A percentile compares a stretch with the other conserved stretches of the same genome.
Evolutionary conservation across 2,329 filamentous ascomycete genomes (phyloP).

Genomic region (Neopestalotiopsis sp.): DNA sequence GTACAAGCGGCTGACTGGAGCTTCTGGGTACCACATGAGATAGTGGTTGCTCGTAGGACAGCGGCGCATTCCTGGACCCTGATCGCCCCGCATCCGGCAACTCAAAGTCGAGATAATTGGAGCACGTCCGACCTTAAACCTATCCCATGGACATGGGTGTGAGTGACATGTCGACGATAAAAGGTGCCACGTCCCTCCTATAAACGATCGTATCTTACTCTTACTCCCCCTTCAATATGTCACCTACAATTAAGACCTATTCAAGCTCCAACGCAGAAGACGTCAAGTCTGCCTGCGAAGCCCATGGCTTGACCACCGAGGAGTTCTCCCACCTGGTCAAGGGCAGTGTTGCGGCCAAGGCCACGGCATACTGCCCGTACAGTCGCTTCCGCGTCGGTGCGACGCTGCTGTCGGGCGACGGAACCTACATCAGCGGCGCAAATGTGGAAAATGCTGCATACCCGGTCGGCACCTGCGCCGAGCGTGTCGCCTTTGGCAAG

Average conservation of each 20-base stretch:
- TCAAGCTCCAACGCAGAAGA: conserved; percentile 33
- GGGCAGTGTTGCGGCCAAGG: conserved; percentile 74
- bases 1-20: not conserved
- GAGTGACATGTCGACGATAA: conserved; percentile 1
- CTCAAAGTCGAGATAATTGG: conserved; percentile 7
- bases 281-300: conserved; percentile 41
- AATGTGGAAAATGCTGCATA: conserved; percentile 95
- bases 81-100: conserved; percentile 12
- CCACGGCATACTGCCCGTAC: conserved; percentile 88
- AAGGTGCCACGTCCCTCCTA: not conserved
- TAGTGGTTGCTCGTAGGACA: conserved; percentile 7
- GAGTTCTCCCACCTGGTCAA: conserved; percentile 71
- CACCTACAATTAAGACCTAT: conserved; percentile 24
- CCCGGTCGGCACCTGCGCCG: conserved; percentile 94
- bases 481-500: conserved; percentile 85
- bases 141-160: not conserved
- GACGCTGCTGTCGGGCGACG: conserved; percentile 67
- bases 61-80: conserved; percentile 18
- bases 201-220: not conserved
- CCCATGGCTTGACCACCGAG: conserved; percentile 58
- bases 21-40: not conserved
- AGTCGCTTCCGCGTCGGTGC: conserved; percentile 91
- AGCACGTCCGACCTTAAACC: conserved; percentile 6
- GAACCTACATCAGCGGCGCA: conserved; percentile 70
- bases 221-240: conserved; percentile 18